Base-by-base conservation (phyloP, 179 eudicot species). In the Heliamphora pulchella region DNA sequence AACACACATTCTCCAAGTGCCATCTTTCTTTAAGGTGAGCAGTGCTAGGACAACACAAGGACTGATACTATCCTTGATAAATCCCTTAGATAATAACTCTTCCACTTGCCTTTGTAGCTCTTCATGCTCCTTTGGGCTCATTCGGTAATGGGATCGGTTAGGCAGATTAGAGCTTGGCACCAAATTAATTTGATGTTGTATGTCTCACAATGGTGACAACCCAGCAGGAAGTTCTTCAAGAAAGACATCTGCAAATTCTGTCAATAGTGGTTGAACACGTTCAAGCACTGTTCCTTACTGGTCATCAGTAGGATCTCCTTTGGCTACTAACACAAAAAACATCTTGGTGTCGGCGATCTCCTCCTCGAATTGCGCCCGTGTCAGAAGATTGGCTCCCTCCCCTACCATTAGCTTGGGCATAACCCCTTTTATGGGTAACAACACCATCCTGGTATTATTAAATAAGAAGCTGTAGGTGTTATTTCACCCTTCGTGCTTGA, bases 371-470 rank as follows among this genome's bases (percentile, higher is more conserved):
- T 2, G 20, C 3, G 6, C 1, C 4, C 1, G 2, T 14, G 8
- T 31, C 39, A 31, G 39, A 31, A 14, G 15, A 15, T 13, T 57
- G 10, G 15, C 15, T 9, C 14, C 3, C 2, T 9, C 10, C 0
- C 10, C 2, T 7, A 13, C 10, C 10, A 0, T 7, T 13, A 0
- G 58, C 2, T 5, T 54, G 10, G 58, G 10, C 8, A 9, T 0
- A 2, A 13, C 63, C 4, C 14, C n/a, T 1, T 15, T n/a, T 0
- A 1, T 0, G 2, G 31, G 4, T 7, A 0, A 17, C 0, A 5
- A 7, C 1, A 14, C 18, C 1, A 61, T 61, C 8, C 5, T n/a
- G 1, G 22, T 3, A 61, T 5, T 20, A 2, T 15, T 8, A 0
- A 61, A 2, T 7, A 15, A 2, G 7, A 61, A 61, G n/a, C 8